Percentiles rank a stretch among this genome's conserved stretches.
These are phyloP conservation scores for Ceratocystis ficicola DNA, from an alignment of 2,329 filamentous ascomycete genomes.

Conservation along the genomic window DNA sequence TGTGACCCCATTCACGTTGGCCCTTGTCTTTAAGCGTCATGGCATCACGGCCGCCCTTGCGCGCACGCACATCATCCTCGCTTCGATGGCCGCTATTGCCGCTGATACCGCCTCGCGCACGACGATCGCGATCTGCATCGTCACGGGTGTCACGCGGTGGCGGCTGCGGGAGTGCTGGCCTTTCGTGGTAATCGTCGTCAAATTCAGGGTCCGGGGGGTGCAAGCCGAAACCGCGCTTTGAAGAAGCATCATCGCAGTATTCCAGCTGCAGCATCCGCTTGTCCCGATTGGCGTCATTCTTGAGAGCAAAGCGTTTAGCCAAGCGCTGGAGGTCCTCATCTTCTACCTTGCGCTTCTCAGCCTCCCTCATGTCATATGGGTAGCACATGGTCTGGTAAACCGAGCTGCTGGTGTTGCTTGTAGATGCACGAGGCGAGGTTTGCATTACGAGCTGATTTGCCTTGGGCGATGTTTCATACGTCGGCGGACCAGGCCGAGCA, in stretches of 20 bases:
- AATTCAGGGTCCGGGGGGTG: neutral
- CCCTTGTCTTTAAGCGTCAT: neutral
- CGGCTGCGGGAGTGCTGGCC: neutral
- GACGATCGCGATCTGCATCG: neutral
- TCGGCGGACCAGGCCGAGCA: neutral
- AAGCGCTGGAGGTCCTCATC: neutral
- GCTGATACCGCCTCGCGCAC: neutral
- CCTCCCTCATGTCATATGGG: neutral
- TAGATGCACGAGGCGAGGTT: neutral
- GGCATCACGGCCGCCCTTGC: neutral
- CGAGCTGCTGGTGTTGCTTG: neutral
- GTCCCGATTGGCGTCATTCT: neutral
- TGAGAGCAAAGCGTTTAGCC: neutral
- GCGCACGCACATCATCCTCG: neutral
- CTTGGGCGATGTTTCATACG: constrained; percentile 10
- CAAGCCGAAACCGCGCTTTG: neutral
- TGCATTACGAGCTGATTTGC: neutral
- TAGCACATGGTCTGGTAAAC: neutral
- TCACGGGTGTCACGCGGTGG: neutral
- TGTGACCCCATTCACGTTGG: neutral
- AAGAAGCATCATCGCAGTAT: neutral
- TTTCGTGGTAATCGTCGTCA: constrained; percentile 1
- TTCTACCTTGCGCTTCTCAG: neutral
- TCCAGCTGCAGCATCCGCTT: neutral
- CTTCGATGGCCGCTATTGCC: neutral